Evolutionary conservation across 1,284 basidiomycete genomes (phyloP).

Genomic region (Ustilago loliicola): DNA sequence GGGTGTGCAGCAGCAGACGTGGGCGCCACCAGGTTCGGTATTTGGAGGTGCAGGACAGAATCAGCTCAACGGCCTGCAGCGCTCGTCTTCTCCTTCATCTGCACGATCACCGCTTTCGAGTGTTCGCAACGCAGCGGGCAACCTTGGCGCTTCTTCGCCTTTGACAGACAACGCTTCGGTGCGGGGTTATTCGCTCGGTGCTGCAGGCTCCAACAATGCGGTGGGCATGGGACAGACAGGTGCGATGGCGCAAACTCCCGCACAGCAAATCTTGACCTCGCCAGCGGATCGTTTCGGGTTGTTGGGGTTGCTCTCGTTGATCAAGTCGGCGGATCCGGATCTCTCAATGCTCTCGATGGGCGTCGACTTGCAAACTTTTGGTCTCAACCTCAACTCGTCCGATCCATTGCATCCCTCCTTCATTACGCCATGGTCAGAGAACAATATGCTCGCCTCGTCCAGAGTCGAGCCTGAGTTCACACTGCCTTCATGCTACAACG

Average conservation of each 20-base stretch:
- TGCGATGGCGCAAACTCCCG: constrained; percentile 76
- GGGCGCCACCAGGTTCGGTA: constrained; percentile 45
- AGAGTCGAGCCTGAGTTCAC: constrained; percentile 87
- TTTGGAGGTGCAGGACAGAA: constrained; percentile 49
- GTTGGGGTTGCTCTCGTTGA: constrained; percentile 87
- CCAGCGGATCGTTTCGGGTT: constrained; percentile 97
- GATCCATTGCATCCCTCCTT: constrained; percentile 92
- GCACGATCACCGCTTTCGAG: constrained; percentile 48
- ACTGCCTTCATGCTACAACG: constrained; percentile 92
- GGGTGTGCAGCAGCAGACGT: constrained; percentile 52
- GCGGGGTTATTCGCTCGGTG: constrained; percentile 29
- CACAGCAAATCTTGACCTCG: constrained; percentile 91
- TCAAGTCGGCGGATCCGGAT: constrained; percentile 91
- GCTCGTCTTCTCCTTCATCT: constrained; percentile 47
- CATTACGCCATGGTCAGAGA: constrained; percentile 96
- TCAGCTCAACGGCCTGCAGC: constrained; percentile 50
- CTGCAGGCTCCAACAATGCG: constrained; percentile 11
- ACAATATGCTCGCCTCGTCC: constrained; percentile 82
- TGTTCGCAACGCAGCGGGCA: constrained; percentile 40
- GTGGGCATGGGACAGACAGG: constrained; percentile 27
- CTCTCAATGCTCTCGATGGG: constrained; percentile 87
- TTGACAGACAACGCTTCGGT: constrained; percentile 45
- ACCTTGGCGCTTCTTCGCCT: constrained; percentile 42
- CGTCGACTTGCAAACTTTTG: constrained; percentile 91
- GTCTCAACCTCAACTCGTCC: constrained; percentile 86